Percentiles rank a stretch among this genome's conserved stretches.
phyloP scores from a whole-genome alignment of 495 filamentous ascomycete species.

The Monascus purpureus region DNA sequence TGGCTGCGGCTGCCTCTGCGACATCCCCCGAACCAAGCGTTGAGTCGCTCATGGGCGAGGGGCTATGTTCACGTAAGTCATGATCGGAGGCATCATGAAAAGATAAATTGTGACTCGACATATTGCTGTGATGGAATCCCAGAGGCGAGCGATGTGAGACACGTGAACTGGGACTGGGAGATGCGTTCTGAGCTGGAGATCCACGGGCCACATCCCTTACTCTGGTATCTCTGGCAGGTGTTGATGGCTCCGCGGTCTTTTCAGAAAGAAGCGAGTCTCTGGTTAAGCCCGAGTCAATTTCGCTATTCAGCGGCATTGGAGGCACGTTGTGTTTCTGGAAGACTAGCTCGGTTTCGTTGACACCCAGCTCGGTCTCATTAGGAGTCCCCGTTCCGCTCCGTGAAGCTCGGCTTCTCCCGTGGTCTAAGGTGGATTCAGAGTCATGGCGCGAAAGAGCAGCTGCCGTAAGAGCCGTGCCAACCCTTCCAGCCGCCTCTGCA shows the following conservation, averaged over 20 bases:
- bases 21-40: constrained; percentile 20
- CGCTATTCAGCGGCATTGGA: constrained; percentile 76
- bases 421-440: constrained; percentile 44
- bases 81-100: constrained; percentile 37
- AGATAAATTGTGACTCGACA: constrained; percentile 40
- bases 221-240: constrained; percentile 19
- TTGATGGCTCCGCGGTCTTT: constrained; percentile 46
- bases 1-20: constrained; percentile 32
- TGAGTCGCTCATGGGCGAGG: constrained; percentile 31
- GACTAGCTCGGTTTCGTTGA: constrained; percentile 45
- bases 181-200: constrained; percentile 33
- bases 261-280: constrained; percentile 79
- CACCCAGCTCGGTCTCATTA: constrained; percentile 41
- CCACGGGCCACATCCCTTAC: constrained; percentile 43
- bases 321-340: constrained; percentile 51
- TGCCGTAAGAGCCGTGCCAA: constrained; percentile 44
- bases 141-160: constrained; percentile 40
- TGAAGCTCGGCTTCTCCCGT: constrained; percentile 25
- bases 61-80: constrained; percentile 28
- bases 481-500: constrained; percentile 39
- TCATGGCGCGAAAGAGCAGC: constrained; percentile 53
- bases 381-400: constrained; percentile 41
- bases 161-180: constrained; percentile 34
- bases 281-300: constrained; percentile 74
- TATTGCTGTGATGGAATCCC: constrained; percentile 43